A percentile compares a stretch with the other conserved stretches of the same genome.
phyloP scores from a whole-genome alignment of 2,329 filamentous ascomycete genomes.

The Verticillium zaregamsianum region DNA sequence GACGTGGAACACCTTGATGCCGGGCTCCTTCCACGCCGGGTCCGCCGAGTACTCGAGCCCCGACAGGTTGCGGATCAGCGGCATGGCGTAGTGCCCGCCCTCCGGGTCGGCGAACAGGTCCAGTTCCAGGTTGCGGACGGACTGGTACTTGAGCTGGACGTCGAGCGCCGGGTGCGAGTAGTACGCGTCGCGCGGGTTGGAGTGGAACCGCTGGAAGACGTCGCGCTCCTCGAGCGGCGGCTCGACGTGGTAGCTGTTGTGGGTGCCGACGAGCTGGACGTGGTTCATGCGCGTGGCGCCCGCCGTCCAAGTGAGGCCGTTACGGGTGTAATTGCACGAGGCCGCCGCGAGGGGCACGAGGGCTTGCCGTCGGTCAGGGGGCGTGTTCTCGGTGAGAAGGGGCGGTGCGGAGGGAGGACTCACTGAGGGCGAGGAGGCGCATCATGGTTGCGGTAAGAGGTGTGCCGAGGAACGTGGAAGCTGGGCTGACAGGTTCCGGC shows the following conservation, averaged over 20 bases:
- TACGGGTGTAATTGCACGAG: constrained; percentile 16
- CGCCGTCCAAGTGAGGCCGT: constrained; percentile 25
- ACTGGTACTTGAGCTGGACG: constrained; percentile 39
- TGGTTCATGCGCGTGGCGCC: constrained; percentile 41
- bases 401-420: not conserved
- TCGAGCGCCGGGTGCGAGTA: constrained; percentile 42
- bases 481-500: too few relatives aligned
- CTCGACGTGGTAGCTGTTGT: constrained; percentile 48
- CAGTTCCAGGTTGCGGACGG: constrained; percentile 42
- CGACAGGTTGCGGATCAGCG: constrained; percentile 34
- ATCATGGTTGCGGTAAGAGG: not conserved
- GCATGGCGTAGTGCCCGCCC: constrained; percentile 41
- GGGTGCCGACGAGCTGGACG: constrained; percentile 45
- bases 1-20: constrained; percentile 47
- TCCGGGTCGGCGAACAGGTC: constrained; percentile 44
- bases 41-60: constrained; percentile 33
- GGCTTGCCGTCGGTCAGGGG: constrained; percentile 3
- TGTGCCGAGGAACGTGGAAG: not conserved
- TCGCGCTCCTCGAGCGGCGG: constrained; percentile 33
- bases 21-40: constrained; percentile 32
- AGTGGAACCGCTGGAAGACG: constrained; percentile 31
- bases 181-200: constrained; percentile 35
- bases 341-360: constrained; percentile 7
- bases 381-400: too few relatives aligned
- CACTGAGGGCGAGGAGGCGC: constrained; percentile 7